These are phyloP conservation scores for Microstegium vimineum DNA, from an alignment of 176 grass and related monocot species.

Conservation along the genomic window DNA sequence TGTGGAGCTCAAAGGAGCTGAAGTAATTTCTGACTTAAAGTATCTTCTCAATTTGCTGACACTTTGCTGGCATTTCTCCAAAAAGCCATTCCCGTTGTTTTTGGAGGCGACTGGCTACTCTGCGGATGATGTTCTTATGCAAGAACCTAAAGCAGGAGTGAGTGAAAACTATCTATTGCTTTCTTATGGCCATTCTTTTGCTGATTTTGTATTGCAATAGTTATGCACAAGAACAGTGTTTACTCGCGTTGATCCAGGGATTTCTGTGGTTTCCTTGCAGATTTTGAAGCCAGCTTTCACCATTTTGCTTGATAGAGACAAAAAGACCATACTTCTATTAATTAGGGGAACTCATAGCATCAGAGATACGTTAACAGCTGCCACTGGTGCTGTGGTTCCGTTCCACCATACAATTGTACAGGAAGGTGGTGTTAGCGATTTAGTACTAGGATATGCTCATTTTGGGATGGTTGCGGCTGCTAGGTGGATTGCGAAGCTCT, in stretches of 20 bases:
- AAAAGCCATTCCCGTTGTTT: constrained; percentile 93
- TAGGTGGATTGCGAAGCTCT: constrained; percentile 96
- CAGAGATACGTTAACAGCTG: constrained; percentile 94
- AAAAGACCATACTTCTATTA: constrained; percentile 76
- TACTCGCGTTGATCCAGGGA: constrained; percentile 20
- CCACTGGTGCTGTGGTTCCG: constrained; percentile 88
- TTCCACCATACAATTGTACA: constrained; percentile 93
- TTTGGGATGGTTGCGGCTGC: constrained; percentile 98
- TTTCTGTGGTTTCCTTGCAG: constrained; percentile 47
- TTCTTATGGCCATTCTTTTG: constrained; percentile 20
- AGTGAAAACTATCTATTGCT: constrained; percentile 33
- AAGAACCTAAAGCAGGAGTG: constrained; percentile 99
- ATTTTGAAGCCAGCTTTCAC: constrained; percentile 98
- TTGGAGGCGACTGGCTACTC: constrained; percentile 79
- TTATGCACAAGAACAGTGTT: background rate
- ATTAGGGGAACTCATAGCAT: constrained; percentile 98
- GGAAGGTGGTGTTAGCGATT: constrained; percentile 85
- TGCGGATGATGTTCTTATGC: constrained; percentile 73
- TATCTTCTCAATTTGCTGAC: constrained; percentile 83
- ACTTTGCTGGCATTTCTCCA: constrained; percentile 98
- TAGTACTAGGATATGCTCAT: constrained; percentile 98
- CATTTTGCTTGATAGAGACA: constrained; percentile 81
- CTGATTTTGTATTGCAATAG: background rate
- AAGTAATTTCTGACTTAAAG: constrained; percentile 73
- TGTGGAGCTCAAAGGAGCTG: constrained; percentile 72